These are phyloP conservation scores for Gymnopilus junonius DNA, from an alignment of 768 basidiomycete genomes.

Conservation along the genomic window DNA sequence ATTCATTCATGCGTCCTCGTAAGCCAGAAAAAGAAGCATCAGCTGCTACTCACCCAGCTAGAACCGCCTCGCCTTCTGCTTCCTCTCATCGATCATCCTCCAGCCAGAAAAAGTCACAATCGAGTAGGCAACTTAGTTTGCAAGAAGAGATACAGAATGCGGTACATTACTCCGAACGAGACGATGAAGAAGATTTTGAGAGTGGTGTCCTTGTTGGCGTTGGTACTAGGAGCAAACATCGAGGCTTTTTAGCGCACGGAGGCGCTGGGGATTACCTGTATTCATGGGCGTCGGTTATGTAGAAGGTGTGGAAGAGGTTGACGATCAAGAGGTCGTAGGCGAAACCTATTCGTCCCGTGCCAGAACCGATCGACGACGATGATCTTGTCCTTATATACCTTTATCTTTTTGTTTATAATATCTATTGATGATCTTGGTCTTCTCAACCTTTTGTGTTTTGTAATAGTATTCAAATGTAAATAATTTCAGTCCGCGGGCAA, in stretches of 20 bases:
- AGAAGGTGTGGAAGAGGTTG: constrained; percentile 49
- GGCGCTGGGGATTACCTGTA: constrained; percentile 72
- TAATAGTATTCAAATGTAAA: constrained; percentile 1
- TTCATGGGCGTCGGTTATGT: constrained; percentile 74
- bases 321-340: constrained; percentile 17
- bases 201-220: constrained; percentile 55
- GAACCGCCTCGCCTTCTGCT: constrained; percentile 8
- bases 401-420: constrained; percentile 5
- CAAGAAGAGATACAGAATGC: constrained; percentile 69
- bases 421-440: constrained; percentile 9
- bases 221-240: constrained; percentile 55
- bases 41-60: not conserved
- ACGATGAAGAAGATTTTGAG: constrained; percentile 45
- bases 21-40: not conserved
- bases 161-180: constrained; percentile 24
- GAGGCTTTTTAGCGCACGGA: constrained; percentile 74
- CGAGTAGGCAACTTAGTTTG: constrained; percentile 52
- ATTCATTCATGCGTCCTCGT: not conserved
- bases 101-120: constrained; percentile 22
- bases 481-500: not conserved
- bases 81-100: constrained; percentile 8
- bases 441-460: not conserved
- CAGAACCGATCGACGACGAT: constrained; percentile 13
- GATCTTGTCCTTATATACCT: constrained; percentile 10
- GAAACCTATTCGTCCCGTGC: constrained; percentile 24